Evolutionary conservation across 352 stramenopile genomes (phyloP).

Genomic region (Globisporangium paroecandrum): DNA sequence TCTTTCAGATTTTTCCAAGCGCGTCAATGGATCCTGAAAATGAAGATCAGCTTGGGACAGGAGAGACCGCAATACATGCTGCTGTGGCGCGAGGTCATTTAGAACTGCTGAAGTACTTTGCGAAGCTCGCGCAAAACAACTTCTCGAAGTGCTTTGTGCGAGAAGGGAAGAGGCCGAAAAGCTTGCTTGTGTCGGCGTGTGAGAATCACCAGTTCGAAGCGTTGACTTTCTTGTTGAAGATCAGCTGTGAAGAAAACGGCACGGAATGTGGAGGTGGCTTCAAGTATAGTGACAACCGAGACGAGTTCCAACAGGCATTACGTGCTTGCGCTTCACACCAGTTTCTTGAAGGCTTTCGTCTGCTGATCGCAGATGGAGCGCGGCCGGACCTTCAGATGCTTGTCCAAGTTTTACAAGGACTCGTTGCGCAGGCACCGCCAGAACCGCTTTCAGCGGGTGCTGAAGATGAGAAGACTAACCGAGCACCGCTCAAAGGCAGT

Average conservation of each 20-base stretch:
- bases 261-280: constrained; percentile 33
- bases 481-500: not conserved
- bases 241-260: constrained; percentile 5
- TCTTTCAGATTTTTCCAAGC: constrained; percentile 21
- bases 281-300: constrained; percentile 26
- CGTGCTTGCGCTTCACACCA: constrained; percentile 28
- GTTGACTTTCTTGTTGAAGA: constrained; percentile 36
- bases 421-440: constrained; percentile 10
- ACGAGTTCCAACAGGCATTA: constrained; percentile 45
- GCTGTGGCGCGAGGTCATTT: constrained; percentile 47
- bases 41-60: constrained; percentile 4
- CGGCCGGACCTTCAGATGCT: constrained; percentile 35
- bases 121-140: constrained; percentile 36
- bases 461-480: not conserved
- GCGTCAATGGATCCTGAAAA: not conserved
- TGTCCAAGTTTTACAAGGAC: constrained; percentile 29
- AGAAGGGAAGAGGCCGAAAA: constrained; percentile 35
- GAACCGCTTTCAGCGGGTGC: not conserved
- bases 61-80: constrained; percentile 47
- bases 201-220: constrained; percentile 30
- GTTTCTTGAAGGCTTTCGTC: constrained; percentile 39
- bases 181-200: constrained; percentile 47
- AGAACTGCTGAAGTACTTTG: constrained; percentile 39
- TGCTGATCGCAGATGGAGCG: constrained; percentile 31
- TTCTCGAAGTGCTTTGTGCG: constrained; percentile 43